Evolutionary conservation across 2,329 filamentous ascomycete genomes (phyloP).

Genomic region (Claviceps pazoutovae): DNA sequence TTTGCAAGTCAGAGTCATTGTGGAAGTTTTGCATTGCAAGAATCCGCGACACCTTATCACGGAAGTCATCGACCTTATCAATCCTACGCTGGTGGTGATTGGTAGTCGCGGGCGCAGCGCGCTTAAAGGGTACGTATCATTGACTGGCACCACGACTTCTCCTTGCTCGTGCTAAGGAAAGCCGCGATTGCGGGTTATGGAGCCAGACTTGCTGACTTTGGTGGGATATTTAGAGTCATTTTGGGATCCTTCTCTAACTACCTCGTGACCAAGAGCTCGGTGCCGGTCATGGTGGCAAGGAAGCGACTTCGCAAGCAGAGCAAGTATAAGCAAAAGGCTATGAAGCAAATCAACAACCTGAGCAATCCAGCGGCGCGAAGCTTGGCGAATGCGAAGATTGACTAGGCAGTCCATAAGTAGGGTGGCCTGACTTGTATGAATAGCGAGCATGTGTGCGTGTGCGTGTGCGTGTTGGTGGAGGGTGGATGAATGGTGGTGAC

Average conservation of each 20-base stretch:
- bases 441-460: neutral
- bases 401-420: slow-evolving; percentile 28
- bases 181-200: too few species aligned
- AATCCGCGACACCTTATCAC: slow-evolving; percentile 92
- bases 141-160: neutral
- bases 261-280: slow-evolving; percentile 87
- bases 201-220: slow-evolving; percentile 16
- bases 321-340: slow-evolving; percentile 55
- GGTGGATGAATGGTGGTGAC: neutral
- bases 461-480: neutral
- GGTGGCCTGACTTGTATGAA: neutral
- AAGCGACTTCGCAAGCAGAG: slow-evolving; percentile 80
- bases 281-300: slow-evolving; percentile 93
- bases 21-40: slow-evolving; percentile 97
- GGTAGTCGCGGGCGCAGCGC: slow-evolving; percentile 84
- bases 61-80: slow-evolving; percentile 88
- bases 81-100: slow-evolving; percentile 83
- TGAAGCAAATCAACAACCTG: slow-evolving; percentile 71
- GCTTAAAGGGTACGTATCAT: slow-evolving; percentile 64
- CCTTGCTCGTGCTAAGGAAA: neutral
- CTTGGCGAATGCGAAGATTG: slow-evolving; percentile 61
- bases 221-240: slow-evolving; percentile 50
- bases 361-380: slow-evolving; percentile 52
- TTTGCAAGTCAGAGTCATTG: slow-evolving; percentile 80
- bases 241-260: slow-evolving; percentile 97